Base-by-base conservation (phyloP, 257 asterid species). In the Ilex aquifolium region DNA sequence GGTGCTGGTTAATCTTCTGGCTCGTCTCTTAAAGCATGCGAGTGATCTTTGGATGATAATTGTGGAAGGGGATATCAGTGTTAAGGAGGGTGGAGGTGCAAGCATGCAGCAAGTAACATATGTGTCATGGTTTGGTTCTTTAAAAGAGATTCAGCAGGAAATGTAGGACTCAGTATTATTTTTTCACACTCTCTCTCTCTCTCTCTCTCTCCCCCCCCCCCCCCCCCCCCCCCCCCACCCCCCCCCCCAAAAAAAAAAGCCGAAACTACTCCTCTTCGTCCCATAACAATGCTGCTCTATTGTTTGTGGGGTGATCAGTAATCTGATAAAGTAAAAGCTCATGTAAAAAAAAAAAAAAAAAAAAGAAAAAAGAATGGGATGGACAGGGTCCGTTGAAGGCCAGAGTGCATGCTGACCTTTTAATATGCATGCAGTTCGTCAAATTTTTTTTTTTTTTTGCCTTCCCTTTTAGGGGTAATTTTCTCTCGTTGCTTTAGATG, bases 361-460 rank as follows among this genome's bases (percentile, higher is more conserved):
- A 42, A 10, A 0, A 14, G 2, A 46, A 10, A 46, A 14, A 42
- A 42, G 1, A 42, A 42, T 42, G 52, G 52, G 3, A 11, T 7
- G 52, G 11, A 3, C 14, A 5, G 52, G 11, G 13, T 46, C 4
- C 10, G 14, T 14, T 10, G 3, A 4, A 2, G 52, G 13, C 10
- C 52, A 11, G 4, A 11, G 52, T 59, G 79, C 69, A 44, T 66
- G 79, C 72, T 58, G 57, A 74, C 69, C 65, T 61, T 67, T 74
- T 69, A 51, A 46, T 49, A 49, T 10, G 75, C 69, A 59, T 69
- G 72, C 79, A 46, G 55, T 50, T 57, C 49, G 60, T 52, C 8
- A 29, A 32, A n/a, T n/a, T 6, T 30, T 2, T 46, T n/a, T 16
- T 54, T 60, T 29, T 27, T 15, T 36, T 15, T 48, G 3, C 40